Base-by-base conservation (phyloP, 108 stramenopile species). In the Bacterosira constricta region DNA sequence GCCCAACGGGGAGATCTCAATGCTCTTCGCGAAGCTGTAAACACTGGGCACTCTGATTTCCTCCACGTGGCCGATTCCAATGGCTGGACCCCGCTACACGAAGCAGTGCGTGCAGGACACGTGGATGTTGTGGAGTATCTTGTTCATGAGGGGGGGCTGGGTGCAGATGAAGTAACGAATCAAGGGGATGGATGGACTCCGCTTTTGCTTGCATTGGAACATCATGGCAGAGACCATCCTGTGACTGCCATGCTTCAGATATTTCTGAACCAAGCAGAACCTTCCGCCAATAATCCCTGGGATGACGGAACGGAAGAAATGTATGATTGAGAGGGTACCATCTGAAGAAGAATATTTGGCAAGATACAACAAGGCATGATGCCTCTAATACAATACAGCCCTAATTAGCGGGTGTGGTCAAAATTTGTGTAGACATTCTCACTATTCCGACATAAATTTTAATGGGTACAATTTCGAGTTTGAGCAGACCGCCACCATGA, bases 81-180 rank as follows among this genome's bases (percentile, higher is more conserved):
- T n/a, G 71, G 49, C n/a, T 72, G 71, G 71, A 41, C 63, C 6
- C 71, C 71, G 18, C 58, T 72, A 3, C 71, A 72, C 51, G 71
- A 72, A 32, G 71, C 71, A 23, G 51, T 63, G 9, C 62, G 71
- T n/a, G 63, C 29, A 18, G 63, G 62, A 4, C 71, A 65, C 17
- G 13, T 12, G 0, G 20, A 62, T 0, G 44, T 71, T 25, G 58
- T 71, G 18, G n/a, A 31, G 9, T 56, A 57, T 35, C 57, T 67
- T 36, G 34, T 67, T 13, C 54, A 39, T 15, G 53, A 55, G 32
- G 67, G 29, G 13, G 34, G 12, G 35, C 13, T 31, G 34, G 30
- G 26, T 37, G 50, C 27, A 39, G 27, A 68, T 46, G 21, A 38
- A 42, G 52, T 67, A 15, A 49, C 66, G 36, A 68, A 68, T 42